Percentiles rank a stretch among this genome's conserved stretches.
Evolutionary conservation across 176 grass and related monocot species (phyloP).

Genomic region (Tillandsia fasciculata): DNA sequence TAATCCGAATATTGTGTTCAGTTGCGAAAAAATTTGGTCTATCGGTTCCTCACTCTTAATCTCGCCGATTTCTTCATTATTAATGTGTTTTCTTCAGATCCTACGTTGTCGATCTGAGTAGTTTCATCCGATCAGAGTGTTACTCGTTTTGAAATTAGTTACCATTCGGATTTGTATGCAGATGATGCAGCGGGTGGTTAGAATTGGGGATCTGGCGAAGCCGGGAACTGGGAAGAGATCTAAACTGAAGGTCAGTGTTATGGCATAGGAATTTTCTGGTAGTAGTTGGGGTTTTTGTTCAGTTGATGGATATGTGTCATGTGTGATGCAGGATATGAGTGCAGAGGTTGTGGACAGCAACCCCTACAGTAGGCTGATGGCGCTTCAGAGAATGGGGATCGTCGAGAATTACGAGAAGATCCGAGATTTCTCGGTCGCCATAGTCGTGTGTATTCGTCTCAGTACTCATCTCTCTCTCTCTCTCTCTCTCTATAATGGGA

Average conservation of each 20-base stretch:
- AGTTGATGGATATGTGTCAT: not conserved
- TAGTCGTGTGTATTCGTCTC: conserved; percentile 44
- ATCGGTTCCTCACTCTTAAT: not conserved
- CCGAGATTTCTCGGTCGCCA: conserved; percentile 67
- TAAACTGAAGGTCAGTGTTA: conserved; percentile 60
- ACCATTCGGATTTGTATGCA: conserved; percentile 12
- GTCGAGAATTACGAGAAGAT: conserved; percentile 86
- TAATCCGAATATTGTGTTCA: not conserved
- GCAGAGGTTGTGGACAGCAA: conserved; percentile 86
- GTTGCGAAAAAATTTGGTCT: not conserved
- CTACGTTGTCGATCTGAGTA: not conserved
- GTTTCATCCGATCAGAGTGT: not conserved
- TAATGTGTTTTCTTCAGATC: not conserved
- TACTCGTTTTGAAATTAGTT: conserved; percentile 2
- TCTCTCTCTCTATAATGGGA: not conserved
- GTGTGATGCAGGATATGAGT: conserved; percentile 72
- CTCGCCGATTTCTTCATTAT: not conserved
- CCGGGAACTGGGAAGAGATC: conserved; percentile 23
- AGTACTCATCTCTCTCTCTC: not conserved
- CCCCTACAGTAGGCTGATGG: conserved; percentile 89
- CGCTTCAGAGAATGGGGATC: conserved; percentile 90
- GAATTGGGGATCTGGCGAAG: conserved; percentile 19
- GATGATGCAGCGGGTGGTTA: conserved; percentile 44
- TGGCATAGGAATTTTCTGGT: not conserved
- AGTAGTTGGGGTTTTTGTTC: not conserved